Evolutionary conservation across 345 rosid genomes (phyloP).

Genomic region (Arabidopsis thaliana): TAIR10.1 NC_003074.8:10275501-10276000

Average conservation of each 20-base stretch:
- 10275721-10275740: constrained; percentile 5
- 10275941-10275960: constrained; percentile 94
- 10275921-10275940: constrained; percentile 94
- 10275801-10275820: constrained; percentile 69
- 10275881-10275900: constrained; percentile 88
- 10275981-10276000: constrained; percentile 79
- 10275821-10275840: constrained; percentile 67
- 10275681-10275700: constrained; percentile 4
- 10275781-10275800: constrained; percentile 68
- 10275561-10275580: constrained; percentile 80
- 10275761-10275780: constrained; percentile 89
- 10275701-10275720: background rate
- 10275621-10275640: constrained; percentile 53
- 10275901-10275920: constrained; percentile 86
- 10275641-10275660: constrained; percentile 34
- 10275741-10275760: constrained; percentile 4
- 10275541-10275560: constrained; percentile 14
- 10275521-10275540: constrained; percentile 12
- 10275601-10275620: constrained; percentile 93
- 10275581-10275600: constrained; percentile 79
- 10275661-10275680: constrained; percentile 3
- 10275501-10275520: constrained; percentile 30
- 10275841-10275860: constrained; percentile 62
- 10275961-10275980: constrained; percentile 94
- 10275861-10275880: constrained; percentile 65